Evolutionary conservation across 2,329 filamentous ascomycete genomes (phyloP).

Genomic region (Diaporthe caulivora): DNA sequence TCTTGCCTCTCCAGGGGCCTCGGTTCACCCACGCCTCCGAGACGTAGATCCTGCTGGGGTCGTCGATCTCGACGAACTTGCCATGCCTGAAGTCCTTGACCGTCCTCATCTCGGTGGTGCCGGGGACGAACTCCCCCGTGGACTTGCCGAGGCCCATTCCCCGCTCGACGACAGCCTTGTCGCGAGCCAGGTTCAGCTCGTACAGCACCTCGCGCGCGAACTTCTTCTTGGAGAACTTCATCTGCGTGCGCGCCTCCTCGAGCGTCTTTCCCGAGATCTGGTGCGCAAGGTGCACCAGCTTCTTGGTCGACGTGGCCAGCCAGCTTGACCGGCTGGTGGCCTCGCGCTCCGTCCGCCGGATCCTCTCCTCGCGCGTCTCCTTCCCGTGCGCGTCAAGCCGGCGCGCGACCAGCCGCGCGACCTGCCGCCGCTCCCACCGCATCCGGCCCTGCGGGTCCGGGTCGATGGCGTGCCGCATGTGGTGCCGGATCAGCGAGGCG

Average conservation of each 20-base stretch:
- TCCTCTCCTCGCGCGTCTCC: slow-evolving; percentile 70
- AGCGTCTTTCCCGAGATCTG: slow-evolving; percentile 96
- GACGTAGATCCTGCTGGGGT: slow-evolving; percentile 88
- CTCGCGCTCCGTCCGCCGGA: slow-evolving; percentile 74
- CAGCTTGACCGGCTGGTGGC: slow-evolving; percentile 72
- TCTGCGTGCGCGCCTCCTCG: slow-evolving; percentile 92
- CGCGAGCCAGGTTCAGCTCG: slow-evolving; percentile 84
- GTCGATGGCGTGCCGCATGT: slow-evolving; percentile 75
- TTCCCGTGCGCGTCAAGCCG: slow-evolving; percentile 71
- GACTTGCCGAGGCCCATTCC: slow-evolving; percentile 82
- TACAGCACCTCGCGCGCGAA: slow-evolving; percentile 83
- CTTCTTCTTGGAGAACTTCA: slow-evolving; percentile 96
- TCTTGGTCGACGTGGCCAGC: slow-evolving; percentile 91
- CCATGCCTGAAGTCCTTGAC: slow-evolving; percentile 84
- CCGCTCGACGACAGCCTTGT: slow-evolving; percentile 81
- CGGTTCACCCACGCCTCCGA: slow-evolving; percentile 93
- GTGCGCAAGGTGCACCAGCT: slow-evolving; percentile 84
- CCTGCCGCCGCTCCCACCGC: slow-evolving; percentile 86
- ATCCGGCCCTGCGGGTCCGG: slow-evolving; percentile 79
- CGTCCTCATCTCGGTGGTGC: slow-evolving; percentile 65
- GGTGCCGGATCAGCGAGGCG: slow-evolving; percentile 57
- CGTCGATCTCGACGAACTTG: slow-evolving; percentile 75
- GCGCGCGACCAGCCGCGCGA: slow-evolving; percentile 79
- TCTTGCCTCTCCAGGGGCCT: slow-evolving; percentile 70
- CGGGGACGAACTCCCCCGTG: slow-evolving; percentile 51